Evolutionary conservation across 495 filamentous ascomycete species (phyloP), one percentile per base, ranked within the genome.

Genomic region (Geoglossum glabrum): DNA sequence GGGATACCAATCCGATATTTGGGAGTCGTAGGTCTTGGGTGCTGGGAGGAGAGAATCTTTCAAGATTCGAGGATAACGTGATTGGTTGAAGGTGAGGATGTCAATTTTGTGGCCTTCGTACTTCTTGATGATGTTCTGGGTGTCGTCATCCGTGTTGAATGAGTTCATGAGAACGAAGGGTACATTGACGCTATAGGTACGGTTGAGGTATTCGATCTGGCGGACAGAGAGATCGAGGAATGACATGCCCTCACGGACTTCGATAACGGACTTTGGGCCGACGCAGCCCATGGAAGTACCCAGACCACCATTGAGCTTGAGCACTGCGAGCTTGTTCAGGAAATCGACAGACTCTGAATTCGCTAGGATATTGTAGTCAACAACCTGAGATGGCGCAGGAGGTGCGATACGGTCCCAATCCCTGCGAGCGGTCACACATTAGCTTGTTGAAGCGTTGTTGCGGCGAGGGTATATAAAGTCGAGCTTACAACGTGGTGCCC

Each of bases 141-240:
- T 99, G 69, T 99, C 92, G 65, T 90, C 82, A 71, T 97, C 88
- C 68, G 92, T 99, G 79, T 99, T 99, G 85, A 99, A 99, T 57
- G 92, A 97, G 81, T 99, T 99, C 92, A 99, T 99, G 67, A 99
- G 81, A 62, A 99, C 84, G 74, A 99, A 96, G 45, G 92, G 92
- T 23, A 99, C 92, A 69, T 95, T 95, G 71, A 94, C 87, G 64
- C 85, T 81, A 75, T 95, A 97, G 47, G 86, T 96, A 67, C 89
- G 85, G 82, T 99, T 99, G 60, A 99, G 83, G 78, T 90, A 93
- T 76, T 99, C 92, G 67, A 99, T 90, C 78, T 99, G 92, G 65
- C 92, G 87, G 63, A 99, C 92, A 8, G 92, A 97, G 66, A 99
- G 81, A 72, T 99, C 92, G 57, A 99, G 79, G 83, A 99, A 99